phyloP scores from a whole-genome alignment of 129 eudicot genomes.

The Lactuca saligna region DNA sequence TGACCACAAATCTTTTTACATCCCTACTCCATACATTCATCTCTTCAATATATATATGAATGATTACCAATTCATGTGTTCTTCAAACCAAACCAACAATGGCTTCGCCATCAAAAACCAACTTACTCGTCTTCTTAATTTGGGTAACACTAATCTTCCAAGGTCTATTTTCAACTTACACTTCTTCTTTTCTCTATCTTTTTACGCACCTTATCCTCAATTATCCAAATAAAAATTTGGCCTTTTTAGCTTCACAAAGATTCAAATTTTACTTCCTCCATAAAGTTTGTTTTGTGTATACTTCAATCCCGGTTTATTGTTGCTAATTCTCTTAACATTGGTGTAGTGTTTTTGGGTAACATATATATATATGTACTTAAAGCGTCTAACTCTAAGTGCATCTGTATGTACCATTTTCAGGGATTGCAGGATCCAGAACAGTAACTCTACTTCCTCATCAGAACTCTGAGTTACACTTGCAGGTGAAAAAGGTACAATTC shows the following conservation, averaged over 20 bases:
- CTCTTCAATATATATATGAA: slow-evolving; percentile 38
- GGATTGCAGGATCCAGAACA: slow-evolving; percentile 51
- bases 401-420: slow-evolving; percentile 32
- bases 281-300: background rate
- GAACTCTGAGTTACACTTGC: slow-evolving; percentile 36
- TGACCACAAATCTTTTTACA: slow-evolving; percentile 46
- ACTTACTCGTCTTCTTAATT: slow-evolving; percentile 40
- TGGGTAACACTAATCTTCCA: slow-evolving; percentile 43
- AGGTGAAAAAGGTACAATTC: slow-evolving; percentile 42
- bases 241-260: slow-evolving; percentile 22
- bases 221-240: slow-evolving; percentile 4
- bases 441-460: slow-evolving; percentile 34
- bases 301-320: background rate
- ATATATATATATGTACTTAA: slow-evolving; percentile 15
- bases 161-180: slow-evolving; percentile 34
- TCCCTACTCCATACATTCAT: slow-evolving; percentile 34
- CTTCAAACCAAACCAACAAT: slow-evolving; percentile 40
- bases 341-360: background rate
- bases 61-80: slow-evolving; percentile 31
- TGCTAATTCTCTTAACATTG: background rate
- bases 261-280: slow-evolving; percentile 2
- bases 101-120: slow-evolving; percentile 34
- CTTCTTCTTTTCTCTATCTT: background rate
- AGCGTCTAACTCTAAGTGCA: slow-evolving; percentile 20
- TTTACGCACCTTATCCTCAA: slow-evolving; percentile 17